phyloP scores from a whole-genome alignment of 2,329 filamentous ascomycete species.

The Epichloe aotearoae region DNA sequence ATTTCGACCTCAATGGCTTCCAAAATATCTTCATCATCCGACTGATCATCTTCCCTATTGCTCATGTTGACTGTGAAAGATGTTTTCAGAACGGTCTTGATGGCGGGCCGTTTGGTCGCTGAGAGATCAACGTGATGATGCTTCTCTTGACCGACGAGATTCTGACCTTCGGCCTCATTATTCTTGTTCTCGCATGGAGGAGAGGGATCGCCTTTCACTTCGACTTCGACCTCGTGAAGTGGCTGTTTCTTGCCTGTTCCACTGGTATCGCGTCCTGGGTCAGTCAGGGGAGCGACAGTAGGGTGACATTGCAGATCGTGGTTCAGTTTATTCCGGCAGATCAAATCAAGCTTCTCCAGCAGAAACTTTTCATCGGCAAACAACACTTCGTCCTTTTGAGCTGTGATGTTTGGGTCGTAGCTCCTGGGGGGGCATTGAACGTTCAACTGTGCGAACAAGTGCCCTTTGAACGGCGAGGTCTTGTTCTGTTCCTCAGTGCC shows the following conservation, averaged over 20 bases:
- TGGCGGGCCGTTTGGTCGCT: not conserved
- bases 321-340: slow-evolving; percentile 30
- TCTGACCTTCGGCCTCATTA: not conserved
- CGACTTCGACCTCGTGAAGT: not conserved
- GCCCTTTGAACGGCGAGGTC: slow-evolving; percentile 18
- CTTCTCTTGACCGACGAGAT: not conserved
- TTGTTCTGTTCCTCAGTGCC: not conserved
- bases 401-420: slow-evolving; percentile 62
- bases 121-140: not conserved
- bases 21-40: slow-evolving; percentile 13
- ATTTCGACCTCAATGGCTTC: slow-evolving; percentile 15
- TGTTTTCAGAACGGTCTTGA: slow-evolving; percentile 15
- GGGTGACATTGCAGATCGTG: not conserved
- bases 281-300: not conserved
- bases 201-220: not conserved
- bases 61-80: slow-evolving; percentile 19
- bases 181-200: not conserved
- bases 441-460: slow-evolving; percentile 50
- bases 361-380: slow-evolving; percentile 43
- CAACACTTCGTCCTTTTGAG: slow-evolving; percentile 58
- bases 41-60: slow-evolving; percentile 18
- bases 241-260: not conserved
- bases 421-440: slow-evolving; percentile 46
- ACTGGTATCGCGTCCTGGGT: not conserved
- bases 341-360: slow-evolving; percentile 30